Evolutionary conservation across 441 rosid genomes (phyloP).

Genomic region (Melastoma candidum): DNA sequence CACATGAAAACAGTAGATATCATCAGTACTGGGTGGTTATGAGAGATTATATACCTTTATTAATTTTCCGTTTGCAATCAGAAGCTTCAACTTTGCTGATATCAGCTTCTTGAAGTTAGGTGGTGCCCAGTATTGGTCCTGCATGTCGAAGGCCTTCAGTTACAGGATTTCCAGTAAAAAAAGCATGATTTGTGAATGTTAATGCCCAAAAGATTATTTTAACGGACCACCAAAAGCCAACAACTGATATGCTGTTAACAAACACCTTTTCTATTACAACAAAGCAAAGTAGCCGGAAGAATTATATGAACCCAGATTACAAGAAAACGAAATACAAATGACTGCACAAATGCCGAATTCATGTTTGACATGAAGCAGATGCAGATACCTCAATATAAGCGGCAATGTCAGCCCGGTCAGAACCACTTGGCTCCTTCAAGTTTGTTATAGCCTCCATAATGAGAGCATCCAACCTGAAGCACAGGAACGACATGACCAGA

Average conservation of each 20-base stretch:
- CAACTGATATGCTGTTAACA: too few species aligned
- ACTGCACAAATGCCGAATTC: too few species aligned
- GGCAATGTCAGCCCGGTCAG: constrained; percentile 60
- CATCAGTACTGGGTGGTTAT: too few species aligned
- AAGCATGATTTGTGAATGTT: too few species aligned
- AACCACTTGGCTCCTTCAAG: constrained; percentile 61
- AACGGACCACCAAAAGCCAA: too few species aligned
- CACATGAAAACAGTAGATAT: too few species aligned
- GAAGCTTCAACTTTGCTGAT: constrained; percentile 55
- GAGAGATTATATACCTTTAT: constrained; percentile 39
- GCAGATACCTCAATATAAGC: constrained; percentile 55
- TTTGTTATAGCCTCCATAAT: constrained; percentile 64
- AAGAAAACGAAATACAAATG: too few species aligned
- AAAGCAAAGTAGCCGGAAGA: too few species aligned
- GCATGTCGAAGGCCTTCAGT: constrained; percentile 10
- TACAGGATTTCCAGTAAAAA: too few species aligned
- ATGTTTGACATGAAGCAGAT: constrained; percentile 1
- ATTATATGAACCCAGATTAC: too few species aligned
- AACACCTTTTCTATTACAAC: too few species aligned
- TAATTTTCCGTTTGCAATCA: constrained; percentile 66
- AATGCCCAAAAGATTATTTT: too few species aligned
- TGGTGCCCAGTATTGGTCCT: constrained; percentile 46
- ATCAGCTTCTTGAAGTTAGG: constrained; percentile 49
- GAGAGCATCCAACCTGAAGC: constrained; percentile 63
- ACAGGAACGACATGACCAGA: not conserved